Conservation (phyloP, 208 protist species). For the Phytomonas sp. region DNA sequence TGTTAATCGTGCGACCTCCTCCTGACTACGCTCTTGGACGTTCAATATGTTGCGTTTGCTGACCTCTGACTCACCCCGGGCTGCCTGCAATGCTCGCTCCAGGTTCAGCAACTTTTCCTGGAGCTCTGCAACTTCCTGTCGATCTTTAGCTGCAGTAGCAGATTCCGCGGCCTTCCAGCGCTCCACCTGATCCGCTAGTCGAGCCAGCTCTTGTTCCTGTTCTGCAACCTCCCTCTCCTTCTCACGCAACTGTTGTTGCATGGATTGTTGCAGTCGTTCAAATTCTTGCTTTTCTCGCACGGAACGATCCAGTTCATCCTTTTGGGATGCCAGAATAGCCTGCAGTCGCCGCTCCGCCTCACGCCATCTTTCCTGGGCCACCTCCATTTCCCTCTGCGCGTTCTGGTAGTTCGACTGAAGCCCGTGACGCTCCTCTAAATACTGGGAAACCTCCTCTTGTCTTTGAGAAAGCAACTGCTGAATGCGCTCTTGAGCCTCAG, state of each 20-base stretch:
- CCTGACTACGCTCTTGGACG: conserved; percentile 39
- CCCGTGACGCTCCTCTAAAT: conserved; percentile 30
- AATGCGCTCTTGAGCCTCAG: conserved; percentile 44
- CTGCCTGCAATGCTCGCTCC: conserved; percentile 25
- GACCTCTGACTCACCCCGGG: conserved; percentile 29
- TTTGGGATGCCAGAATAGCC: conserved; percentile 10
- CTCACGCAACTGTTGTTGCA: conserved; percentile 13
- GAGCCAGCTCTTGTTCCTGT: conserved; percentile 21
- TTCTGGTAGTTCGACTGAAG: conserved; percentile 13
- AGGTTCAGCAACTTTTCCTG: conserved; percentile 32
- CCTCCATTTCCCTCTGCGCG: background rate
- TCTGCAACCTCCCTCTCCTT: conserved; percentile 11
- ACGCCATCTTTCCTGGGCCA: background rate
- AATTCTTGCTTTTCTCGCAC: conserved; percentile 19
- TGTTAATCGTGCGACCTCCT: conserved; percentile 46
- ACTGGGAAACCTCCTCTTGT: conserved; percentile 38
- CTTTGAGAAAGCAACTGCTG: conserved; percentile 30
- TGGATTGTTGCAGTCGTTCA: conserved; percentile 15
- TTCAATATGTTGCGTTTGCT: conserved; percentile 18
- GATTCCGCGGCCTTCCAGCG: conserved; percentile 46
- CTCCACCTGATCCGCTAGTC: conserved; percentile 27
- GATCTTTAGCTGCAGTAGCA: conserved; percentile 21
- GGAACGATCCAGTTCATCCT: conserved; percentile 27
- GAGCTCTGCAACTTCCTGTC: conserved; percentile 20
- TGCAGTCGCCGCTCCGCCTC: conserved; percentile 26